Conservation (phyloP, 139 green algal genomes). For the Chlorella vulgaris region DNA sequence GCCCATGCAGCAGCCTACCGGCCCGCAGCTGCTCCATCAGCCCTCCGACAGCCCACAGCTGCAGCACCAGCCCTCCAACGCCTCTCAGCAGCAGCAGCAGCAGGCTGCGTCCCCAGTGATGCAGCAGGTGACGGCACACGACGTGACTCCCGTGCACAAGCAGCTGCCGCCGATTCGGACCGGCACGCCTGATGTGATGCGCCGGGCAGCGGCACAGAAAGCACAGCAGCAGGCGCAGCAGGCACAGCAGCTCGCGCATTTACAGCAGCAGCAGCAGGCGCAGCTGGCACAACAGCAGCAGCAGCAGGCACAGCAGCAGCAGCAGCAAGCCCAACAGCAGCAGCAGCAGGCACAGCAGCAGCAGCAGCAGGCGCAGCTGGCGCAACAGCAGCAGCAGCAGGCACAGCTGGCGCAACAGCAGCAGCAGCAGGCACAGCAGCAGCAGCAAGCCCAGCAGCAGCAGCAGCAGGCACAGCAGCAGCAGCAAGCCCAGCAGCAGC, state of each 20-base stretch:
- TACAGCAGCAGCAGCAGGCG: background rate
- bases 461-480: too few species aligned
- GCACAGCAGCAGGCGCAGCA: background rate
- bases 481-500: background rate
- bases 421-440: too few species aligned
- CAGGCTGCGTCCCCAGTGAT: conserved; percentile 7
- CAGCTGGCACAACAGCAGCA: background rate
- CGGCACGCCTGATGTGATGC: background rate
- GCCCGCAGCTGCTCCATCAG: too few species aligned
- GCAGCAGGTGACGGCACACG: background rate
- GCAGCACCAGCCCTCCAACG: background rate
- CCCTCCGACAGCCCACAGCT: background rate
- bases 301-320: background rate
- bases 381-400: conserved; percentile 7
- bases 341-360: background rate
- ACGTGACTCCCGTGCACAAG: conserved; percentile 25
- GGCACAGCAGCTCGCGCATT: background rate
- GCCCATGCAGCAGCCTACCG: too few species aligned
- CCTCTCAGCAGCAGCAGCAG: background rate
- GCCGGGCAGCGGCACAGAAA: background rate
- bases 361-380: background rate
- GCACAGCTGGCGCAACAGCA: too few species aligned
- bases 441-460: too few species aligned
- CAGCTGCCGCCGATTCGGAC: conserved; percentile 31
- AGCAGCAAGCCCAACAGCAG: too few species aligned